Base-by-base conservation (phyloP, 208 protist species). In the Leishmania aethiopica region DNA sequence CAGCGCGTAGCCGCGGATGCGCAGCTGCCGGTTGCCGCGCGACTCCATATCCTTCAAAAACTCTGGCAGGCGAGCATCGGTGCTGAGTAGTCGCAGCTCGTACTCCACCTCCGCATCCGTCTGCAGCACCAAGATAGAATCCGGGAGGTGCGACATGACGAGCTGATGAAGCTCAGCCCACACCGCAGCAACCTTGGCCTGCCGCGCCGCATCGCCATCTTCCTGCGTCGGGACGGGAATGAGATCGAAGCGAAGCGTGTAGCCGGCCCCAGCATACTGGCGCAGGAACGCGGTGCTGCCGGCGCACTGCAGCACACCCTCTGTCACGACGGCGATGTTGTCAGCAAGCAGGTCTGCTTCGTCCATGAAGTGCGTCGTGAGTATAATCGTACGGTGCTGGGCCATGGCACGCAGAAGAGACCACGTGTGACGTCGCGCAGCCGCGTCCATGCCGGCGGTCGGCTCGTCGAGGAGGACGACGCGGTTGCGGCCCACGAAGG, bases 281-380 rank as follows among this genome's bases (percentile, higher is more conserved):
- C 92, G 91, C 75, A 96, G 88, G 64, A 95, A 93, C 37, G 91
- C 35, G 32, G 75, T 89, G 71, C 85, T 93, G 35, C 93, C 93
- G 42, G 75, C 70, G 84, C 93, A 96, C 66, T 89, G 81, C 66
- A 96, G 72, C 15, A 71, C 55, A 70, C 94, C 93, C 49, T 83
- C 53, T 28, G 75, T 82, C 78, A 99, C 86, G 64, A 99, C 98
- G 15, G 89, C 97, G 70, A 99, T 96, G 57, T 90, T 86, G 79
- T 98, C 89, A 53, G 91, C 90, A 1, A 99, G 89, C 37, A 96
- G 76, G 82, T 99, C 98, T 10, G 99, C 99, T 84, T 99, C 99
- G 78, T 99, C 98, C 98, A 99, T 99, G 84, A 91, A 98, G 84
- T 99, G 98, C 35, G 96, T 98, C 47, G 86, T 93, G 53, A 96